Percentiles rank a stretch among this genome's conserved stretches.
These are phyloP conservation scores for Thielaviopsis musarum DNA, from an alignment of 2,329 filamentous ascomycete genomes.

Conservation along the genomic window DNA sequence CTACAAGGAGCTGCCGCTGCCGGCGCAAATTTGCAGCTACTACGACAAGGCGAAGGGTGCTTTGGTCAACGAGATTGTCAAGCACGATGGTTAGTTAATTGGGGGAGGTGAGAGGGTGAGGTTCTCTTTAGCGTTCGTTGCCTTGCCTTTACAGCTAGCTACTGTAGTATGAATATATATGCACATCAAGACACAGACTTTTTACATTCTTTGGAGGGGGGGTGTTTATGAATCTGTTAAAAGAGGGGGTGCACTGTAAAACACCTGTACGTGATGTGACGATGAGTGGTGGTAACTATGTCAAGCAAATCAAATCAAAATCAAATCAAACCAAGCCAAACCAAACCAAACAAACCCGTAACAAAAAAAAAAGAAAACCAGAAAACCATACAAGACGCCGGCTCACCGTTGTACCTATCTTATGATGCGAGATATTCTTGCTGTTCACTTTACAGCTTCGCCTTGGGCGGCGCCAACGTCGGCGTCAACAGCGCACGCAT, in stretches of 20 bases:
- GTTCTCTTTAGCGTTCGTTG: too few relatives aligned
- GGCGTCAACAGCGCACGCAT: slow-evolving; percentile 74
- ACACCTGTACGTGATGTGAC: too few relatives aligned
- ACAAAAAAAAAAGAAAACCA: background rate
- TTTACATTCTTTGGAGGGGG: too few relatives aligned
- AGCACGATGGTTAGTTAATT: slow-evolving; percentile 61
- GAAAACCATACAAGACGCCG: background rate
- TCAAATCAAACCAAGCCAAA: too few relatives aligned
- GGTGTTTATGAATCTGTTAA: too few relatives aligned
- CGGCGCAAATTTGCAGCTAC: slow-evolving; percentile 75
- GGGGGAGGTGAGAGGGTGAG: background rate
- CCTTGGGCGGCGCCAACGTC: slow-evolving; percentile 62
- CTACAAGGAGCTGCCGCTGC: slow-evolving; percentile 72
- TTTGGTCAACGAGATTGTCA: slow-evolving; percentile 84
- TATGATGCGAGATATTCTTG: background rate
- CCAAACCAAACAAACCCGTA: too few relatives aligned
- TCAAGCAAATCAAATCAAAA: too few relatives aligned
- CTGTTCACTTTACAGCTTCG: slow-evolving; percentile 56
- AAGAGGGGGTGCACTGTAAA: too few relatives aligned
- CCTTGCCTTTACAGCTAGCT: too few relatives aligned
- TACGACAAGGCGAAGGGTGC: slow-evolving; percentile 52
- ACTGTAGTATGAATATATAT: too few relatives aligned
- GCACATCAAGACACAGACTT: too few relatives aligned
- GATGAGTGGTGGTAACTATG: too few relatives aligned
- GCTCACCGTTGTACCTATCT: background rate